phyloP scores from a whole-genome alignment of 306 rosid genomes.

The Rosa persica region DNA sequence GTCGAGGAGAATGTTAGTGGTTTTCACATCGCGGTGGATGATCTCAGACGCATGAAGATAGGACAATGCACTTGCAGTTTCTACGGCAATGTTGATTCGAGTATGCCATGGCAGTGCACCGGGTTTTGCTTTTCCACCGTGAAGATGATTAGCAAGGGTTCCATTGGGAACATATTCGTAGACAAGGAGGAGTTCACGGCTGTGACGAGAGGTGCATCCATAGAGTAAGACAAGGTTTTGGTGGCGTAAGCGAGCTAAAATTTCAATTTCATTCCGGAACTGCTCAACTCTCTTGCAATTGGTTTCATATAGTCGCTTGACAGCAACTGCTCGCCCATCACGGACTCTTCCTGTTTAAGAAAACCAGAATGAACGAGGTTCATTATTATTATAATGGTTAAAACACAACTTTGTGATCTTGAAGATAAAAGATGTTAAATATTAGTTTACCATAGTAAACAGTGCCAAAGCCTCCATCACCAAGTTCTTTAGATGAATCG shows the following conservation, averaged over 20 bases:
- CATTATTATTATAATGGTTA: neutral
- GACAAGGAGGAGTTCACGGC: constrained; percentile 83
- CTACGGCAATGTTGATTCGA: constrained; percentile 70
- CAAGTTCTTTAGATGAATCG: constrained; percentile 59
- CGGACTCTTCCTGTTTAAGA: constrained; percentile 50
- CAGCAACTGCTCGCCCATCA: constrained; percentile 79
- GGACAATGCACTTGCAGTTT: constrained; percentile 71
- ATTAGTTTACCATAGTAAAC: constrained; percentile 64
- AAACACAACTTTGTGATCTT: neutral
- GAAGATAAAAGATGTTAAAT: neutral
- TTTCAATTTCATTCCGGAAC: constrained; percentile 70
- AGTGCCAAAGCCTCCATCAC: constrained; percentile 89
- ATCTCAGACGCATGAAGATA: constrained; percentile 74
- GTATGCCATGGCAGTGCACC: constrained; percentile 51
- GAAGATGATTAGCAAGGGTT: constrained; percentile 84
- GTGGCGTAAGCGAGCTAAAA: constrained; percentile 58
- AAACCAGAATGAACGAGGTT: neutral
- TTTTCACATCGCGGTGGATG: constrained; percentile 83
- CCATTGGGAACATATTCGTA: constrained; percentile 83
- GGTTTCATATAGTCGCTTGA: constrained; percentile 77
- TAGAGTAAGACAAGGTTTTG: constrained; percentile 69
- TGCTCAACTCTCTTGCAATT: constrained; percentile 75
- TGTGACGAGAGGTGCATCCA: constrained; percentile 81
- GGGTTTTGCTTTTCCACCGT: constrained; percentile 49
- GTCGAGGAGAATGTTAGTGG: constrained; percentile 80